Evolutionary conservation across 2,329 filamentous ascomycete species (phyloP), one percentile per base, ranked within the genome.

Genomic region (Beauveria bassiana): DNA sequence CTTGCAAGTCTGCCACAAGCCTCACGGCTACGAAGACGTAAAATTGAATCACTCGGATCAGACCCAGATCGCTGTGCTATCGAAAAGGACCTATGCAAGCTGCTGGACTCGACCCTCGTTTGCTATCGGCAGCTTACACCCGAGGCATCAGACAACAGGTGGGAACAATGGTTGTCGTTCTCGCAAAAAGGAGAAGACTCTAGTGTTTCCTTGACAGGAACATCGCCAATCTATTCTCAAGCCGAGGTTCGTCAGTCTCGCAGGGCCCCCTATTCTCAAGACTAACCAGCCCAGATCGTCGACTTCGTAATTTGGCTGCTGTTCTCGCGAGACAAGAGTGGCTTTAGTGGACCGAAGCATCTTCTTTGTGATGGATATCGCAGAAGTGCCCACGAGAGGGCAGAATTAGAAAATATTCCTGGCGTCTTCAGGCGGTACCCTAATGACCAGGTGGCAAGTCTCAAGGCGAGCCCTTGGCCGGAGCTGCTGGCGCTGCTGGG

Each of bases 361-460:
- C 69, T 96, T 5, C 81, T 99, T 5, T 93, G 91, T 67, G 88
- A 96, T 77, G 93, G 93, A 26, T 96, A 87, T 68, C 85, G 88
- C 67, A 84, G 80, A 66, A 71, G 75, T 28, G 66, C 66, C 40
- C 70, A 66, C 38, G 74, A 71, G 28, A 68, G 65, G 6, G 68
- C 69, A 6, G 65, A 71, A 14, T 63, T 61, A 1, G 64, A 64
- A 9, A 78, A 78, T 40, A 86, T 95, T 47, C 87, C 86, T 0
- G 91, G 89, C 0, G 69, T 96, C 8, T 81, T 82, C 62, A 80
- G 79, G 12, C 76, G 81, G 8, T 84, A 86, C 66, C 82, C 83
- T 1, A 97, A 96, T 68, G 81, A 82, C 42, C 85, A 90, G 72
- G 87, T 90, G 16, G 78, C 84, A 31, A 77, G 79, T 6, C 77